Base-by-base conservation (phyloP, 2,329 filamentous ascomycete genomes). In the Aspergillus fumigatiaffinis region DNA sequence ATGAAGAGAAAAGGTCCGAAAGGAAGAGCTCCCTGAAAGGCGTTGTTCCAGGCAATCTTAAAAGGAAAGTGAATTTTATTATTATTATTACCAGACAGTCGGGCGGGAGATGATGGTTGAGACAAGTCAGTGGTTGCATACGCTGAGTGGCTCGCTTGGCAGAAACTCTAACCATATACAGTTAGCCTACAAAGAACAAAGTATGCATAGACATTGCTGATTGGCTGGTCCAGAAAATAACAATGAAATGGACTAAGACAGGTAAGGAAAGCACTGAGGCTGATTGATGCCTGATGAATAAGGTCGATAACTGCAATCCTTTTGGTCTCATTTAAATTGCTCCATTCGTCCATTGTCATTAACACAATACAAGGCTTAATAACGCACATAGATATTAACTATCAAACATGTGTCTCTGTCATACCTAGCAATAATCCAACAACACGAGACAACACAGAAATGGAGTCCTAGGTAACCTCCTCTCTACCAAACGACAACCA, bases 81-180 rank as follows among this genome's bases (percentile, higher is more conserved):
- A 32, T 38, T 38, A 32, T 32, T 32, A 32, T 17, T 38, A 17
- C 32, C 32, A 4, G 41, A 44, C 1, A 44, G 41, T 21, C 4
- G 32, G 32, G 32, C 14, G 32, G 32, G 32, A 38, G 14, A 38
- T 38, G 32, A 38, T 38, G 32, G 21, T 46, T 46, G 42, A 46
- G n/a, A 46, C 50, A 53, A 53, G 48, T 57, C 44, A 50, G 50
- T 26, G 21, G 21, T 41, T 41, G 46, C 17, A 44, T 44, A 51
- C 48, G 47, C 29, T 42, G 49, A 54, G 47, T 32, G 50, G 56
- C 52, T 50, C 47, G 28, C 26, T 54, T 44, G 57, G 35, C 47
- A 53, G 20, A 17, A 12, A 23, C 17, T 3, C 4, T 28, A 53
- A 21, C 48, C 57, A 56, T 50, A 9, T 5, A 8, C 6, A 29